Percentiles rank a stretch among this genome's conserved stretches.
Evolutionary conservation across 2,329 filamentous ascomycete genomes (phyloP).

Genomic region (Ascochyta clinopodiicola): DNA sequence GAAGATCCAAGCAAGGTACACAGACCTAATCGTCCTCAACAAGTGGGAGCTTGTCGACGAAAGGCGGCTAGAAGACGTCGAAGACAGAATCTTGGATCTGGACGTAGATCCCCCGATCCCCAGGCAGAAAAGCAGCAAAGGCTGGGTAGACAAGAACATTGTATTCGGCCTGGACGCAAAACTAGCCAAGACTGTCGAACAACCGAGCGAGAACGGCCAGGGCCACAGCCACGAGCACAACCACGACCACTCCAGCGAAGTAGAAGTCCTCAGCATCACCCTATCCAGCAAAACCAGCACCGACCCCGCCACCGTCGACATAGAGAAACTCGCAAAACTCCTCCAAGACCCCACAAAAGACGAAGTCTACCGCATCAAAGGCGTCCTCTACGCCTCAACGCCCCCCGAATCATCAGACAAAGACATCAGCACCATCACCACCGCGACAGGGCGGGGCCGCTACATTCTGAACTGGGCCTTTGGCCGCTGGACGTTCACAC

Average conservation of each 20-base stretch:
- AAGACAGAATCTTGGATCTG: constrained; percentile 80
- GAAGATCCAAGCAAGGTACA: constrained; percentile 85
- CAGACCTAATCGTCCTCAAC: constrained; percentile 88
- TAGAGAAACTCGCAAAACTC: constrained; percentile 63
- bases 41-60: constrained; percentile 86
- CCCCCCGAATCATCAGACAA: constrained; percentile 56
- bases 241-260: constrained; percentile 76
- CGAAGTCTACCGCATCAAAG: constrained; percentile 95
- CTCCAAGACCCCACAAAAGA: constrained; percentile 82
- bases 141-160: constrained; percentile 77
- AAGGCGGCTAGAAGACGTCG: constrained; percentile 74
- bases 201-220: constrained; percentile 53
- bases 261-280: constrained; percentile 88
- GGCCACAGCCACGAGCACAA: constrained; percentile 63
- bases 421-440: constrained; percentile 29
- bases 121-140: constrained; percentile 84
- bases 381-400: constrained; percentile 58
- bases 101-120: constrained; percentile 76
- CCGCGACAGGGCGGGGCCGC: constrained; percentile 53
- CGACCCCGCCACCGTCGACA: constrained; percentile 62
- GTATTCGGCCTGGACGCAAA: constrained; percentile 89
- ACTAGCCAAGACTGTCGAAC: constrained; percentile 62
- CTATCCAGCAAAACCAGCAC: constrained; percentile 56
- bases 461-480: constrained; percentile 99
- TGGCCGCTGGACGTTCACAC: constrained; percentile 90